Evolutionary conservation across 2,329 filamentous ascomycete genomes (phyloP), one percentile per base, ranked within the genome.

Genomic region (Chrysoporthe austroafricana): DNA sequence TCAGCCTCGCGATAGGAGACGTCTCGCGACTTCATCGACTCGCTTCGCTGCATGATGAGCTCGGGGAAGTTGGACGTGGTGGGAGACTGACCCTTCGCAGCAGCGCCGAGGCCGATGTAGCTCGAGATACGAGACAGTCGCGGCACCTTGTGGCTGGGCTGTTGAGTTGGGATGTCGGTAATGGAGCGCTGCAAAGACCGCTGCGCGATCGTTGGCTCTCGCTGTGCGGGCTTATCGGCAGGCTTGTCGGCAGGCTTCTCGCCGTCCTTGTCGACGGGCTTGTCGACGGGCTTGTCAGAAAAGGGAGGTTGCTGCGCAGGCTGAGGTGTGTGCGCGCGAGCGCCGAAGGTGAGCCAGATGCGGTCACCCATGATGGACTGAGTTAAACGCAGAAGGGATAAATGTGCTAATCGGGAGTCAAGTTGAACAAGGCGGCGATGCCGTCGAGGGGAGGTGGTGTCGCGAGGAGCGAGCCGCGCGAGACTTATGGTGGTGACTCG

Each of bases 41-140:
- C 61, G 58, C 60, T 64, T 21, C 52, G 57, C 34, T 69, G 36
- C 61, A 43, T 63, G 36, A 60, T 26, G 48, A 62, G 61, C 26
- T 68, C 68, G 11, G 62, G 62, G 36, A 52, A 56, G 18, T 32
- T 52, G 14, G 62, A 8, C 9, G 32, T 52, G 21, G 59, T 54
- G 2, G 66, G 11, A 39, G 62, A 36, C 34, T 68, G 58, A 13
- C 46, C 48, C 44, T 63, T 68, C 8, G 69, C 61, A 6, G 46
- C 50, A 54, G 39, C 34, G 56, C 66, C 61, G 21, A 70, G n/a
- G 34, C 63, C 58, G 43, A 70, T 66, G 60, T 64, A 70, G 63
- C 66, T 70, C 16, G 69, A 64, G 48, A 69, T 69, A 3, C 62
- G 67, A 54, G 56, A 26, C n/a, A 70, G 54, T n/a, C 43, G 62